Evolutionary conservation across 1,284 basidiomycete species (phyloP), one percentile per base, ranked within the genome.

Genomic region (Pascua sp.): DNA sequence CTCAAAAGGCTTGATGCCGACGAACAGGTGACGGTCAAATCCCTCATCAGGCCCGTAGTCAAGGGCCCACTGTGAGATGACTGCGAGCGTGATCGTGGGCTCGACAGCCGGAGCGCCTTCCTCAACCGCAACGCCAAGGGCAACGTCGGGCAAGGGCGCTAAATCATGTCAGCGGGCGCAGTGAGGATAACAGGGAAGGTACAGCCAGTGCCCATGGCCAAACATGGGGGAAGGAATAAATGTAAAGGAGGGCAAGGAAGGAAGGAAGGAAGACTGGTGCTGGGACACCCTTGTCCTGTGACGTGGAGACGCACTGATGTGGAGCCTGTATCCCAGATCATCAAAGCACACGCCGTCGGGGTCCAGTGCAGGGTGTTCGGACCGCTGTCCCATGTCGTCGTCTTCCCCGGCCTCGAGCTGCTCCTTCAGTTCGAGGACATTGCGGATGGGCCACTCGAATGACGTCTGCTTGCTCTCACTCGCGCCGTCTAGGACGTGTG

Each of bases 21-120:
- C 82, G 78, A 89, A 86, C 78, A 89, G 86, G 10, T 82, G 86
- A 8, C 88, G 78, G 1, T 84, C 85, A n/a, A 88, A 61, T 10
- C 75, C 13, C 74, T 67, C 59, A 45, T 66, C 46, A 13, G 50
- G 42, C 24, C 24, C 24, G 7, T 32, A 32, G 7, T 32, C 24
- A 32, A 32, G 24, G 24, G 55, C 43, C 47, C 62, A 52, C 9
- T 56, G 47, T 11, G 67, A 62, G 36, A 61, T 64, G 42, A 64
- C 53, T 8, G 64, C 57, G n/a, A 64, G 56, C 11, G 59, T 58
- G n/a, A 64, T 46, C 0, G 57, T 55, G 0, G 60, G 67, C 37
- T 57, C 59, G 4, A 32, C 24, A 7, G 7, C 24, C 9, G 38
- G 18, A 16, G 17, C 41, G 17, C n/a, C 24, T 38, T 49, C 47